A percentile compares a stretch with the other conserved stretches of the same genome.
Conservation (phyloP, 2,329 filamentous ascomycete genomes). For the Coleophoma cylindrospora region DNA sequence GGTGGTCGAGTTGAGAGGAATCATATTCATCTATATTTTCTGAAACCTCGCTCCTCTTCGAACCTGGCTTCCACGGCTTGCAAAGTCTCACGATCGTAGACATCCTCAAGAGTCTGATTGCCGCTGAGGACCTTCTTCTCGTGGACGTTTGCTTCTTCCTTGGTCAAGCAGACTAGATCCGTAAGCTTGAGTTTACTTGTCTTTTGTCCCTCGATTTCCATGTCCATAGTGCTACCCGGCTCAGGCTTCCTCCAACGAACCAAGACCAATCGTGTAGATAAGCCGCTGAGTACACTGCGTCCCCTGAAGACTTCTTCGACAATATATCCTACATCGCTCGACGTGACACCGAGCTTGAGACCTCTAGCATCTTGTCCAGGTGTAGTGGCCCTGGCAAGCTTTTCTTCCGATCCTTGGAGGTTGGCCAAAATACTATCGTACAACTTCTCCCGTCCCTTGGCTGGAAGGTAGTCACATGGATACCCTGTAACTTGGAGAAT, state of each 20-base stretch:
- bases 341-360: slow-evolving; percentile 72
- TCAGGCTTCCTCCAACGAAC: slow-evolving; percentile 70
- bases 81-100: slow-evolving; percentile 69
- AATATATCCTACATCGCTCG: slow-evolving; percentile 79
- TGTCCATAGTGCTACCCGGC: slow-evolving; percentile 52
- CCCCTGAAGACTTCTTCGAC: slow-evolving; percentile 86
- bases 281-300: slow-evolving; percentile 75
- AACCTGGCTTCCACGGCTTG: slow-evolving; percentile 61
- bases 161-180: slow-evolving; percentile 87
- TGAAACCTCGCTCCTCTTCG: slow-evolving; percentile 60
- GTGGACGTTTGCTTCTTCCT: slow-evolving; percentile 78
- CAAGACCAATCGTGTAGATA: slow-evolving; percentile 75
- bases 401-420: slow-evolving; percentile 76
- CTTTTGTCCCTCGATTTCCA: slow-evolving; percentile 69
- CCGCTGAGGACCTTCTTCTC: slow-evolving; percentile 74
- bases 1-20: background rate
- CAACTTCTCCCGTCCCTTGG: slow-evolving; percentile 83
- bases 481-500: slow-evolving; percentile 79
- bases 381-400: slow-evolving; percentile 46
- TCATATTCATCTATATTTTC: slow-evolving; percentile 40
- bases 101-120: slow-evolving; percentile 58
- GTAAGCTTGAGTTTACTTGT: slow-evolving; percentile 62
- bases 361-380: slow-evolving; percentile 51
- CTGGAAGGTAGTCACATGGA: slow-evolving; percentile 75
- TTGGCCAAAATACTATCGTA: slow-evolving; percentile 78